These are phyloP conservation scores for Dipteronia dyeriana DNA, from an alignment of 345 rosid genomes.

Conservation along the genomic window DNA sequence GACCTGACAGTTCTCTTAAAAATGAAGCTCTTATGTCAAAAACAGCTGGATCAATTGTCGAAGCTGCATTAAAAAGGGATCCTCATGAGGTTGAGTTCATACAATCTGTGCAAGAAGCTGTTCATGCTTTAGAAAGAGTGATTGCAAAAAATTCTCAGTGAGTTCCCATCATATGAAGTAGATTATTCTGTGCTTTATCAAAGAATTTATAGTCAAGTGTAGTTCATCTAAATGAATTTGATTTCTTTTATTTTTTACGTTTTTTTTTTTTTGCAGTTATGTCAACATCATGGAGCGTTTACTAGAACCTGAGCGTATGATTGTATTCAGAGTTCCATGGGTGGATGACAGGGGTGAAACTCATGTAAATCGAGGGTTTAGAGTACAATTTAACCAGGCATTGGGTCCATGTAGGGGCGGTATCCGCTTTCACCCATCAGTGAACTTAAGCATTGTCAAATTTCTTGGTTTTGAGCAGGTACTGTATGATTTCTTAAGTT, in stretches of 20 bases:
- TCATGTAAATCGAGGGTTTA: slow-evolving; percentile 91
- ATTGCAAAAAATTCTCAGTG: slow-evolving; percentile 95
- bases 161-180: slow-evolving; percentile 39
- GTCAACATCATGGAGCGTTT: slow-evolving; percentile 94
- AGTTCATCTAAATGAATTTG: slow-evolving; percentile 14
- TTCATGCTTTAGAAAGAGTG: slow-evolving; percentile 98
- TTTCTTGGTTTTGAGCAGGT: slow-evolving; percentile 99
- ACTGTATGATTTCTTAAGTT: slow-evolving; percentile 12
- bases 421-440: slow-evolving; percentile 86
- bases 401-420: slow-evolving; percentile 98
- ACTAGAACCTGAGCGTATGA: slow-evolving; percentile 91
- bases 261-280: slow-evolving; percentile 53
- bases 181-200: slow-evolving; percentile 30
- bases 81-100: slow-evolving; percentile 93
- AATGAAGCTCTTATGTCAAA: slow-evolving; percentile 98
- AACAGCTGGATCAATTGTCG: slow-evolving; percentile 97
- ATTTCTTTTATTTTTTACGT: slow-evolving; percentile 16
- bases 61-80: slow-evolving; percentile 87
- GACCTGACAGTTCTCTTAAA: slow-evolving; percentile 25
- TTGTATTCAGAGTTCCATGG: slow-evolving; percentile 97
- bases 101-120: slow-evolving; percentile 93
- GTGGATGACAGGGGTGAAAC: slow-evolving; percentile 97
- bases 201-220: slow-evolving; percentile 14
- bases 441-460: slow-evolving; percentile 87
- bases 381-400: slow-evolving; percentile 96